phyloP scores from a whole-genome alignment of 2,329 filamentous ascomycete species.

The Coniella lustricola region DNA sequence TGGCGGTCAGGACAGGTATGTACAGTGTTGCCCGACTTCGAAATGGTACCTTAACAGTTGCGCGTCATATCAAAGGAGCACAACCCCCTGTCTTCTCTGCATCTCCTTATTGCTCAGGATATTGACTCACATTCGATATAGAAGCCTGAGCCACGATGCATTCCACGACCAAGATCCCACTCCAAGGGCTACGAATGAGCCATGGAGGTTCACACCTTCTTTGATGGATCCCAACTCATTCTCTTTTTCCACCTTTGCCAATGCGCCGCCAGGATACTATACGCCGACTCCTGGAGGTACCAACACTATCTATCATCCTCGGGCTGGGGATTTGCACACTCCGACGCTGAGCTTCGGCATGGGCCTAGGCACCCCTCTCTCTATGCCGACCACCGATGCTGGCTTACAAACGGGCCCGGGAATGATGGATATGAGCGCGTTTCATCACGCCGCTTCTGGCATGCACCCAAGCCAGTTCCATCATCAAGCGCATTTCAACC shows the following conservation, averaged over 20 bases:
- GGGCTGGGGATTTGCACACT: slow-evolving; percentile 82
- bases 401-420: slow-evolving; percentile 52
- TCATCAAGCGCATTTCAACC: slow-evolving; percentile 60
- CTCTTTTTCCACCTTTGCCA: slow-evolving; percentile 71
- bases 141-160: slow-evolving; percentile 33
- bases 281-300: slow-evolving; percentile 78
- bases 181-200: slow-evolving; percentile 70
- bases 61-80: background rate
- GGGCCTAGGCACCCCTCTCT: slow-evolving; percentile 74
- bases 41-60: too few species aligned
- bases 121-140: slow-evolving; percentile 32
- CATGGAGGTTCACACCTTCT: slow-evolving; percentile 83
- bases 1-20: slow-evolving; percentile 28
- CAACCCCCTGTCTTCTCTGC: background rate
- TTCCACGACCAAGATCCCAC: slow-evolving; percentile 73
- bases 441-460: slow-evolving; percentile 41
- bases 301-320: slow-evolving; percentile 73
- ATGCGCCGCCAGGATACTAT: slow-evolving; percentile 77
- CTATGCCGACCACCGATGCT: slow-evolving; percentile 64
- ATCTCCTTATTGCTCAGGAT: background rate
- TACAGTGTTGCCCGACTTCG: background rate
- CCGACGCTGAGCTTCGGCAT: slow-evolving; percentile 67
- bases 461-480: slow-evolving; percentile 44
- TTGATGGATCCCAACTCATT: slow-evolving; percentile 81
- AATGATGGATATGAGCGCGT: slow-evolving; percentile 60